Percentiles rank a stretch among this genome's conserved stretches.
These are phyloP conservation scores for Cyphellophora europaea DNA, from an alignment of 2,329 filamentous ascomycete genomes.

Conservation along the genomic window DNA sequence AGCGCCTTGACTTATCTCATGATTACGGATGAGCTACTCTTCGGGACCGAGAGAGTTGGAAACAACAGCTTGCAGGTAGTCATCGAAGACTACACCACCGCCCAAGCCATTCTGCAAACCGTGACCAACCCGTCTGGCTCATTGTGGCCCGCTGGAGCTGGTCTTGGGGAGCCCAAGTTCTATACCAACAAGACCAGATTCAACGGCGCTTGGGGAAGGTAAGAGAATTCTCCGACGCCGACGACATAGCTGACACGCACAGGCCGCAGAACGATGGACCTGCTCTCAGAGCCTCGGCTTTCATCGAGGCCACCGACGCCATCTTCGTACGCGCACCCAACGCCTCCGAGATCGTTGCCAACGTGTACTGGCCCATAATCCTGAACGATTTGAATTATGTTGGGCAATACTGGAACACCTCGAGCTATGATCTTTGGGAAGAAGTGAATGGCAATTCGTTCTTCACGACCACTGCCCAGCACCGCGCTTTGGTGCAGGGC, in stretches of 20 bases:
- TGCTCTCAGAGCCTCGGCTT: slow-evolving; percentile 24
- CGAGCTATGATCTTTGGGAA: slow-evolving; percentile 14
- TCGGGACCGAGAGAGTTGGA: slow-evolving; percentile 48
- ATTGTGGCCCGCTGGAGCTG: slow-evolving; percentile 41
- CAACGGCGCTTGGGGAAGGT: slow-evolving; percentile 50
- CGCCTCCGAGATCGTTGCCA: slow-evolving; percentile 36
- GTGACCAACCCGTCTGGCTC: slow-evolving; percentile 60
- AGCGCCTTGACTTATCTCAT: slow-evolving; percentile 62
- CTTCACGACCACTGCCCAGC: slow-evolving; percentile 62
- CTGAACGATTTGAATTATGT: slow-evolving; percentile 67
- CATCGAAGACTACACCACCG: slow-evolving; percentile 58
- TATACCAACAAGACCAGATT: slow-evolving; percentile 53
- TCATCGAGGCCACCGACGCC: slow-evolving; percentile 20
- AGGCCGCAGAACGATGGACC: slow-evolving; percentile 55
- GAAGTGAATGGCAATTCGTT: slow-evolving; percentile 67
- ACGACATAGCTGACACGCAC: slow-evolving; percentile 38
- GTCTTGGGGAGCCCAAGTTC: slow-evolving; percentile 65
- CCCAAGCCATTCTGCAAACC: slow-evolving; percentile 56
- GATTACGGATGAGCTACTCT: slow-evolving; percentile 58
- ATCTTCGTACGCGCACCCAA: slow-evolving; percentile 10
- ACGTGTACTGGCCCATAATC: slow-evolving; percentile 62
- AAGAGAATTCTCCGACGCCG: too few species aligned
- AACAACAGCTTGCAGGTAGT: slow-evolving; percentile 48
- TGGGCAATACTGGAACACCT: slow-evolving; percentile 56
- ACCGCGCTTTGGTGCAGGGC: slow-evolving; percentile 54